Conservation (phyloP, 108 stramenopile genomes). For the Conticribra guillardii region DNA sequence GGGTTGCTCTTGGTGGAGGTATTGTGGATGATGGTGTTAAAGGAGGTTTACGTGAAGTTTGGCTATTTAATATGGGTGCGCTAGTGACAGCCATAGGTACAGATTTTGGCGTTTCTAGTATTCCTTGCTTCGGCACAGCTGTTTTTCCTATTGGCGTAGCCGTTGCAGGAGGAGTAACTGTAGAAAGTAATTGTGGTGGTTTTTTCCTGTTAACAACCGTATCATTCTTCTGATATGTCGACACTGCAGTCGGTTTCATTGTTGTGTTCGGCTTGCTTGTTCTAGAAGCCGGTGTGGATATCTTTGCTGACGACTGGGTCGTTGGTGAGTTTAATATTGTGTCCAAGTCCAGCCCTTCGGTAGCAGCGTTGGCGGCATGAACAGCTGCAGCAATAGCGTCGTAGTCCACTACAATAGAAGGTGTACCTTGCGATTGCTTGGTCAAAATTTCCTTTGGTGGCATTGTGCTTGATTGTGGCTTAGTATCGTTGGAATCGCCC, state of each 20-base stretch:
- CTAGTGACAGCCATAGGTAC: too few relatives aligned
- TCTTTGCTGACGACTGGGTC: constrained; percentile 7
- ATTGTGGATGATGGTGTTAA: too few relatives aligned
- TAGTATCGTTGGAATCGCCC: too few relatives aligned
- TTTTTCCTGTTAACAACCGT: background rate
- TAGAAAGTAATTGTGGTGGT: constrained; percentile 5
- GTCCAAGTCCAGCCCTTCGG: constrained; percentile 62
- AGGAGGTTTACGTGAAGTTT: too few relatives aligned
- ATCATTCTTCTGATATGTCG: too few relatives aligned
- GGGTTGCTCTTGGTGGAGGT: too few relatives aligned
- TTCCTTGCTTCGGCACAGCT: too few relatives aligned
- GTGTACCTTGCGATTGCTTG: constrained; percentile 18
- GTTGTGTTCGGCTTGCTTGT: constrained; percentile 8
- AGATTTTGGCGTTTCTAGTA: too few relatives aligned
- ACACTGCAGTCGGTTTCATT: background rate
- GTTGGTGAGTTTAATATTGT: constrained; percentile 32
- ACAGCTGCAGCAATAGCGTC: constrained; percentile 83
- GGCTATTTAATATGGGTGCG: too few relatives aligned
- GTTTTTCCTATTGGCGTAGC: constrained; percentile 1
- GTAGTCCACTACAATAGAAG: constrained; percentile 69
- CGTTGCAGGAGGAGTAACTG: constrained; percentile 3
- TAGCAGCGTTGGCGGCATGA: constrained; percentile 78
- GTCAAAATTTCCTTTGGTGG: too few relatives aligned
- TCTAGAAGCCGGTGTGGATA: background rate
- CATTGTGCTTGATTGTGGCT: too few relatives aligned